Evolutionary conservation across 352 stramenopile genomes (phyloP).

Genomic region (Phytopythium kandeliae): DNA sequence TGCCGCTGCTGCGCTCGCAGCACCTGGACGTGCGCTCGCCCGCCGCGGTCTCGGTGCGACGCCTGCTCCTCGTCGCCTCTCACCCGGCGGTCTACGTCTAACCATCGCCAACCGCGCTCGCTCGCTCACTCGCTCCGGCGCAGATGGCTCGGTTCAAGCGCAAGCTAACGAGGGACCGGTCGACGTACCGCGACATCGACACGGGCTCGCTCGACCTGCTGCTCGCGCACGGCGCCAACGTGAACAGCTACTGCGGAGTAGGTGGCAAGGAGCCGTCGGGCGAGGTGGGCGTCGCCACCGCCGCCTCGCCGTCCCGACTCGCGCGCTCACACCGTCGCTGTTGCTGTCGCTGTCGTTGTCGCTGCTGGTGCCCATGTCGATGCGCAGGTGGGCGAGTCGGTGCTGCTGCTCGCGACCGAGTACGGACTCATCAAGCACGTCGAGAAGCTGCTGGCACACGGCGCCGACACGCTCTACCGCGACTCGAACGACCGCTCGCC

Average conservation of each 20-base stretch:
- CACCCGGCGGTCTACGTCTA: too few relatives aligned
- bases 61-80: background rate
- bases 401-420: slow-evolving; percentile 28
- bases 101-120: too few relatives aligned
- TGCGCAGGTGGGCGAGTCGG: slow-evolving; percentile 21
- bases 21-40: slow-evolving; percentile 32
- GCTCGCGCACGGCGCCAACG: slow-evolving; percentile 18
- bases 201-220: slow-evolving; percentile 36
- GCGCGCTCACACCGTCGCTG: too few relatives aligned
- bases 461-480: slow-evolving; percentile 17
- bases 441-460: slow-evolving; percentile 28
- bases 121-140: too few relatives aligned
- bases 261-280: background rate
- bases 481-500: slow-evolving; percentile 23
- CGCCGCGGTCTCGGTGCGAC: slow-evolving; percentile 19
- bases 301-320: too few relatives aligned
- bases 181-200: slow-evolving; percentile 34
- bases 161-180: slow-evolving; percentile 22
- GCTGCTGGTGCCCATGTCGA: background rate
- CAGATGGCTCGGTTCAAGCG: slow-evolving; percentile 29
- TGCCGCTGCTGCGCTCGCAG: slow-evolving; percentile 23
- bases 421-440: slow-evolving; percentile 45
- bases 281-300: too few relatives aligned
- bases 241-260: slow-evolving; percentile 26
- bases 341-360: too few relatives aligned